These are phyloP conservation scores for Flammula alnicola DNA, from an alignment of 1,284 basidiomycete species.

Conservation along the genomic window DNA sequence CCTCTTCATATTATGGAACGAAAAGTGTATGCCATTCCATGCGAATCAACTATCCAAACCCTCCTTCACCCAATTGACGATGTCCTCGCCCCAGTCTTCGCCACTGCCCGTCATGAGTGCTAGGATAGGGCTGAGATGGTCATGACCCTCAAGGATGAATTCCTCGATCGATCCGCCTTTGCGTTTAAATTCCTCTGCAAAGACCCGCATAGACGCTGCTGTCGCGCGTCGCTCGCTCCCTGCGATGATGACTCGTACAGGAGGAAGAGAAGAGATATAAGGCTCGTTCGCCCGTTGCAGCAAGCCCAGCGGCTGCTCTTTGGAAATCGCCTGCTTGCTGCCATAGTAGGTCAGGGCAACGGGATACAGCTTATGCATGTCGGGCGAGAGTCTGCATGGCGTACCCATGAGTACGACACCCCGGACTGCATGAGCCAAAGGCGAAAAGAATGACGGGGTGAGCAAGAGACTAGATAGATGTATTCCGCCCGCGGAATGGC, in stretches of 20 bases:
- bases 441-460: slow-evolving; percentile 17
- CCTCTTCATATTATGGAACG: too few species aligned
- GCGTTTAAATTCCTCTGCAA: slow-evolving; percentile 15
- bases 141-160: slow-evolving; percentile 26
- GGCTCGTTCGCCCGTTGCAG: slow-evolving; percentile 18
- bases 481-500: slow-evolving; percentile 30
- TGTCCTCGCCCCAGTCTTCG: slow-evolving; percentile 26
- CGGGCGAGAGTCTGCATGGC: slow-evolving; percentile 13
- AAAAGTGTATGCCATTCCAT: too few species aligned
- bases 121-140: slow-evolving; percentile 28
- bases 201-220: slow-evolving; percentile 13
- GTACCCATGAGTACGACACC: slow-evolving; percentile 26
- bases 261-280: slow-evolving; percentile 17
- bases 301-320: slow-evolving; percentile 20
- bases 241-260: slow-evolving; percentile 21
- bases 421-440: slow-evolving; percentile 9
- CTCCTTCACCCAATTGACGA: slow-evolving; percentile 15
- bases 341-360: slow-evolving; percentile 26
- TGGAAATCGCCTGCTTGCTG: slow-evolving; percentile 12
- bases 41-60: too few species aligned
- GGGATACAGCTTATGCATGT: slow-evolving; percentile 14
- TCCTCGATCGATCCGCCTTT: slow-evolving; percentile 23
- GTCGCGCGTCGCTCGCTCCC: slow-evolving; percentile 26
- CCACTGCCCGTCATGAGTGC: slow-evolving; percentile 25
- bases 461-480: slow-evolving; percentile 23